Evolutionary conservation across 2,329 filamentous ascomycete species (phyloP), one percentile per base, ranked within the genome.

Genomic region (Dryadomyces quercus-mongolicae): DNA sequence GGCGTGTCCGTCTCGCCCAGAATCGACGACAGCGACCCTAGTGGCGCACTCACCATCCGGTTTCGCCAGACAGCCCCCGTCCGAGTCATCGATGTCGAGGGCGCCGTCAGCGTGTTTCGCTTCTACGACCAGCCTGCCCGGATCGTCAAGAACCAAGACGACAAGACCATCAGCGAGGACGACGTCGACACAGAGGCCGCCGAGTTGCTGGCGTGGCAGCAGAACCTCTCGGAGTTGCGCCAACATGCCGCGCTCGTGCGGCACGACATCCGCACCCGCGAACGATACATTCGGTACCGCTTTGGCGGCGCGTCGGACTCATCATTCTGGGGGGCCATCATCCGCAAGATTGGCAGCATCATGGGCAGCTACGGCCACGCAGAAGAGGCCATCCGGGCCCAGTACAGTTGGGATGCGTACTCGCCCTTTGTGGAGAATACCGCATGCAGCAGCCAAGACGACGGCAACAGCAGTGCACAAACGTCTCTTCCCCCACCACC

Each of bases 61-160:
- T 77, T 79, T 62, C 70, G 68, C 59, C 75, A 78, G 60, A 69
- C 67, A 6, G 59, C 63, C 2, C 71, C 74, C 0, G 65, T 69
- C 20, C 64, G 68, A 48, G 68, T 78, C 34, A 63, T 71, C 38
- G 66, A 70, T 9, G 64, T 77, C 53, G 68, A 72, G 48, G 70
- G 69, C 5, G 67, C 69, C 20, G 66, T 65, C 20, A 66, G 66
- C n/a, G 60, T 69, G 54, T 56, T 61, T 57, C 53, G 57, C 56
- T 55, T 58, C 38, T 34, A 56, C 52, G 53, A 50, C 12, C 51
- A 15, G 20, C 31, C 48, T 3, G 47, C 36, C n/a, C 20, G 22
- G 18, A 7, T 31, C n/a, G 34, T 6, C 46, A 43, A 15, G 42
- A 18, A n/a, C 43, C 15, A 2, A 42, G 42, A 15, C 38, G 2